Evolutionary conservation across 139 green algal species (phyloP).

Genomic region (Edaphochlamys debaryana): DNA sequence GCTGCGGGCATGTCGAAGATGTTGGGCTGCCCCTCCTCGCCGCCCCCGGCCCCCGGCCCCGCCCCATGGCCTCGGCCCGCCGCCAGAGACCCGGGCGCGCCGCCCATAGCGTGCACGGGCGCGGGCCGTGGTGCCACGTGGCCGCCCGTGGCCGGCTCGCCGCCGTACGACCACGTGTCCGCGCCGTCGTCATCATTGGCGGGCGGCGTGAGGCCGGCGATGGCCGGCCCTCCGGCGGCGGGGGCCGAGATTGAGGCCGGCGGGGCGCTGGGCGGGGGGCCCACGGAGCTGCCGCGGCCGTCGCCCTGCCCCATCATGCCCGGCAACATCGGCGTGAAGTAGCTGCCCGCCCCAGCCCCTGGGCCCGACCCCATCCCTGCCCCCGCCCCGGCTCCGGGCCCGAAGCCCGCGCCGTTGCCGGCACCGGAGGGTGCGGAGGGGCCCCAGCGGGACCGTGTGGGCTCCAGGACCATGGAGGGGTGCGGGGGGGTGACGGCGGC

Average conservation of each 20-base stretch:
- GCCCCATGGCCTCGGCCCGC: not conserved
- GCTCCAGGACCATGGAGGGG: conserved; percentile 17
- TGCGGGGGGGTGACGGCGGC: conserved; percentile 25
- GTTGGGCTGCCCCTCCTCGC: conserved; percentile 21
- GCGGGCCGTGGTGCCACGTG: not conserved
- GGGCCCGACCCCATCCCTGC: no score
- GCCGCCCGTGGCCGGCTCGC: not conserved
- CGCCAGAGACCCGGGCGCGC: not conserved
- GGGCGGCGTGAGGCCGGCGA: conserved; percentile 11
- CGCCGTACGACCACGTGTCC: conserved; percentile 30
- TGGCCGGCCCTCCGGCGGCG: not conserved
- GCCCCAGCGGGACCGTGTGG: not conserved
- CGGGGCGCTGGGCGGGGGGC: no score
- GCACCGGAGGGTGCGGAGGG: no score
- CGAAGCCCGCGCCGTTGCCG: no score
- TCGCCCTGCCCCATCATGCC: not conserved
- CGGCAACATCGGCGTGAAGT: not conserved
- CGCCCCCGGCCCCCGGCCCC: not conserved
- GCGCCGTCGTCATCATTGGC: not conserved
- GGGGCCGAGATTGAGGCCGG: no score
- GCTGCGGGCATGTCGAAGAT: conserved; percentile 33
- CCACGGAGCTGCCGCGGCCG: not conserved
- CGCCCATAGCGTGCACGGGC: not conserved
- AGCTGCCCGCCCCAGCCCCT: no score
- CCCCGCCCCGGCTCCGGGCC: no score